Base-by-base conservation (phyloP, 345 rosid genomes). In the Eucalyptus cladocalyx region DNA sequence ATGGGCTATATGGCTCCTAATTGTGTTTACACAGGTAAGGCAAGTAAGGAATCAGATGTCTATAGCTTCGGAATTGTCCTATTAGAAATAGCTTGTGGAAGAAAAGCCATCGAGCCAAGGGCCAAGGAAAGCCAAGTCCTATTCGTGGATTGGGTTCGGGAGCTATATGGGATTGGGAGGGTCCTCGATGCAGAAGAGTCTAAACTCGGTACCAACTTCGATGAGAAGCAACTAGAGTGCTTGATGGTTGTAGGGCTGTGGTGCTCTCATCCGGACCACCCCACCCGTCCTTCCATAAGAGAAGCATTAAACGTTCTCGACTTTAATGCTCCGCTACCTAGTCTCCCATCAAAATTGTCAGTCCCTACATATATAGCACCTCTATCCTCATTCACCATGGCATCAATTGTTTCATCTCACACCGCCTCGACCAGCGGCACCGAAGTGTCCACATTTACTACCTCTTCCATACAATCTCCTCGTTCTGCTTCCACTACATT, bases 141-240 rank as follows among this genome's bases (percentile, higher is more conserved):
- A 1, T 1, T 69, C 43, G 81, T 69, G 43, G 81, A 69, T 3
- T 69, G 81, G 81, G 81, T 69, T 9, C 2, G 26, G 43, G 81
- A 34, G 81, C 81, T 34, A 11, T 69, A 69, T 34, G 81, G 43
- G 43, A 34, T 40, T 4, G 43, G 81, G 24, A 34, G 43, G 43
- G 6, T 69, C 1, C 81, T 69, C 3, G 26, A 34, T 69, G 81
- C 81, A 34, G 26, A 4, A 9, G 4, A 18, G 81, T 34, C 81
- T 1, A 34, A 19, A 34, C 81, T 69, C 1, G 43, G 14, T 69
- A 34, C 4, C 0, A 6, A 69, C 2, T 69, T 69, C 2, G 0
- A 69, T 34, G 81, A 34, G 40, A 69, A 34, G 81, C 43, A 69
- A 19, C 2, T 69, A 4, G 81, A 69, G 43, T 69, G 43, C 43